Evolutionary conservation across 805 yeast species (phyloP).

Genomic region (Wickerhamomyces kurtzmanii): DNA sequence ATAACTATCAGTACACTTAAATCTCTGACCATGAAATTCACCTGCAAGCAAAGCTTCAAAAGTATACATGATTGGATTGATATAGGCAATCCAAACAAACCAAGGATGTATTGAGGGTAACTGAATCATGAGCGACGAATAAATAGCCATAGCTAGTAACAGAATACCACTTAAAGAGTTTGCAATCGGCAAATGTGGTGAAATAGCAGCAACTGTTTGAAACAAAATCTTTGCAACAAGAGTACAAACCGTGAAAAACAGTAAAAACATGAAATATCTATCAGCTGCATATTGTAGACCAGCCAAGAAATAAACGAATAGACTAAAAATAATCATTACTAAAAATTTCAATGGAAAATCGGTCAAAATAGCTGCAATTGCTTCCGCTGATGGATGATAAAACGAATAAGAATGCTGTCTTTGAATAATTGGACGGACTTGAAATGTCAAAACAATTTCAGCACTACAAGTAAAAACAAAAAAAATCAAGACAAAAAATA

Average conservation of each 20-base stretch:
- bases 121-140: slow-evolving; percentile 55
- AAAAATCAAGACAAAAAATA: slow-evolving; percentile 39
- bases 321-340: slow-evolving; percentile 28
- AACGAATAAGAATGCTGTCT: slow-evolving; percentile 60
- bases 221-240: slow-evolving; percentile 28
- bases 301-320: slow-evolving; percentile 46
- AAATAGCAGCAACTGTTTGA: slow-evolving; percentile 38
- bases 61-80: slow-evolving; percentile 44
- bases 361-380: slow-evolving; percentile 45
- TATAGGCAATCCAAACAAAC: slow-evolving; percentile 53
- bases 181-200: slow-evolving; percentile 40
- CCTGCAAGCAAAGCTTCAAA: slow-evolving; percentile 55
- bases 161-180: slow-evolving; percentile 48
- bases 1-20: slow-evolving; percentile 35
- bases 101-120: slow-evolving; percentile 50
- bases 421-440: slow-evolving; percentile 41
- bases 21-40: slow-evolving; percentile 47
- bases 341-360: slow-evolving; percentile 49
- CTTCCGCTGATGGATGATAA: slow-evolving; percentile 61
- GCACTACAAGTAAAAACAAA: slow-evolving; percentile 53
- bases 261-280: slow-evolving; percentile 37
- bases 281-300: slow-evolving; percentile 36
- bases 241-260: slow-evolving; percentile 23
- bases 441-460: slow-evolving; percentile 39
- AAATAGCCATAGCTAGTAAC: slow-evolving; percentile 38